These are phyloP conservation scores for Neonectria neomacrospora DNA, from an alignment of 2,329 filamentous ascomycete species.

Conservation along the genomic window DNA sequence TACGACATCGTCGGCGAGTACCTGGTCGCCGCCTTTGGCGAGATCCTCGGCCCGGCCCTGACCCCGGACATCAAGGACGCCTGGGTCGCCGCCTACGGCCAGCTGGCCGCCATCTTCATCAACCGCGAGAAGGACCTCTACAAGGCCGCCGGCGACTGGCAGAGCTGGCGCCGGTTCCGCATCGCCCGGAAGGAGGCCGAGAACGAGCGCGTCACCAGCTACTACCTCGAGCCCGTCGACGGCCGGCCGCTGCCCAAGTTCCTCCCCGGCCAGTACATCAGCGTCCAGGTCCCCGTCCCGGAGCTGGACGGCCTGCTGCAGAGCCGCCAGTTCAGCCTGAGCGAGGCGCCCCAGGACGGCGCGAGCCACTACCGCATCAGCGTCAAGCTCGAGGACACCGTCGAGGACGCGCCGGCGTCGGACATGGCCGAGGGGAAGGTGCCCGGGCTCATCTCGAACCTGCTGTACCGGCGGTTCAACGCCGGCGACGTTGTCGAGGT, in stretches of 20 bases:
- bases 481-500: conserved; percentile 66
- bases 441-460: conserved; percentile 63
- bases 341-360: conserved; percentile 62
- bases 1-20: conserved; percentile 77
- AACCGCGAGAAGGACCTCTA: conserved; percentile 71
- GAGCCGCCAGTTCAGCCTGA: conserved; percentile 80
- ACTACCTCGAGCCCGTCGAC: conserved; percentile 75
- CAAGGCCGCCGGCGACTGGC: conserved; percentile 58
- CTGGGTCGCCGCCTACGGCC: conserved; percentile 77
- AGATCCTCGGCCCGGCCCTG: conserved; percentile 74
- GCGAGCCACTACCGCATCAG: conserved; percentile 75
- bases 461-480: conserved; percentile 59
- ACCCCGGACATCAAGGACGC: conserved; percentile 75
- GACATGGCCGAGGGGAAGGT: conserved; percentile 50
- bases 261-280: conserved; percentile 79
- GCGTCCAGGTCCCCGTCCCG: conserved; percentile 70
- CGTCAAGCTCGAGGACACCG: conserved; percentile 72
- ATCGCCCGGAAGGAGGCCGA: conserved; percentile 72
- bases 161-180: conserved; percentile 61
- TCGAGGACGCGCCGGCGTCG: conserved; percentile 42
- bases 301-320: conserved; percentile 70
- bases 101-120: conserved; percentile 79
- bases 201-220: conserved; percentile 70
- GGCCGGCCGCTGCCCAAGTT: conserved; percentile 66
- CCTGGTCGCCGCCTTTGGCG: conserved; percentile 73